Percentiles rank a stretch among this genome's conserved stretches.
Evolutionary conservation across 2,329 filamentous ascomycete genomes (phyloP).

Genomic region (Penicillium hordei): DNA sequence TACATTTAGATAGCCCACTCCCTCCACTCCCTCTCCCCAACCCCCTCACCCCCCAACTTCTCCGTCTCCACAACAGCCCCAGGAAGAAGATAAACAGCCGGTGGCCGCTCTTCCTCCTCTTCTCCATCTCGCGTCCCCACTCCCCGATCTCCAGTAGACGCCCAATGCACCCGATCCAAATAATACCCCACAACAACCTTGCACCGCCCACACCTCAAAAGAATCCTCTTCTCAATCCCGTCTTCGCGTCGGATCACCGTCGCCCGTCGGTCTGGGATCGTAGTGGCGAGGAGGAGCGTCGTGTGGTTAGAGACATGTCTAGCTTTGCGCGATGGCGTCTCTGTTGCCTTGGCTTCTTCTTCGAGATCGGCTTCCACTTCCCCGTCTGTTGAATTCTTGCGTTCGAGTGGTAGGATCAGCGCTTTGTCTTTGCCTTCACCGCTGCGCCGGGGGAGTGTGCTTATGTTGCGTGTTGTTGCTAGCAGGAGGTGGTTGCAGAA

Average conservation of each 20-base stretch:
- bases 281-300: constrained; percentile 55
- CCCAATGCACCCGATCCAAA: constrained; percentile 55
- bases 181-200: constrained; percentile 62
- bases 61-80: constrained; percentile 60
- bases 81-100: constrained; percentile 61
- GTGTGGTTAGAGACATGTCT: constrained; percentile 32
- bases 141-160: background rate
- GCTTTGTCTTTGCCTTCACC: constrained; percentile 53
- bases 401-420: constrained; percentile 56
- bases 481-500: constrained; percentile 66
- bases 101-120: constrained; percentile 36
- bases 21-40: constrained; percentile 39
- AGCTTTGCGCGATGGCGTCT: constrained; percentile 3
- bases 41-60: constrained; percentile 49
- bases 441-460: constrained; percentile 54
- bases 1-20: constrained; percentile 22
- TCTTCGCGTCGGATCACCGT: constrained; percentile 57
- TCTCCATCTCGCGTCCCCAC: constrained; percentile 17
- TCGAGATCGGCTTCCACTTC: constrained; percentile 21
- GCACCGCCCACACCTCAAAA: constrained; percentile 62
- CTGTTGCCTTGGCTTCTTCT: constrained; percentile 22
- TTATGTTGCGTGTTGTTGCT: constrained; percentile 56
- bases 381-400: constrained; percentile 10
- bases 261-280: constrained; percentile 49
- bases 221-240: constrained; percentile 66